Percentiles rank a stretch among this genome's conserved stretches.
Evolutionary conservation across 768 basidiomycete species (phyloP).

Genomic region (Agrocybe chaxingu): DNA sequence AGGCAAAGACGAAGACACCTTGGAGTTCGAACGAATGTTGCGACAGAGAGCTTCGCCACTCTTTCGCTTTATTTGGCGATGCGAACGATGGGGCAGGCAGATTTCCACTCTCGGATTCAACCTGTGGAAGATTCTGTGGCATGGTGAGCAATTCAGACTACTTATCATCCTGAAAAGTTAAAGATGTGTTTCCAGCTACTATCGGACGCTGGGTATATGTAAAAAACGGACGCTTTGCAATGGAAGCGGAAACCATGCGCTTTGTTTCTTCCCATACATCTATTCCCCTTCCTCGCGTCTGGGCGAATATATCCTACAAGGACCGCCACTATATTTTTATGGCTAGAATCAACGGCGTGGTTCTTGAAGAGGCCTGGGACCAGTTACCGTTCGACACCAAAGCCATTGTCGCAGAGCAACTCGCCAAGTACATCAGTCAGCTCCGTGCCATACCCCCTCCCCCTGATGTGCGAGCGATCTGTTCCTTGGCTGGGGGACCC

Average conservation of each 20-base stretch:
- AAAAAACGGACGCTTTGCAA: background rate
- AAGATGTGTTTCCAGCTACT: background rate
- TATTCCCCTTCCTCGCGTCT: background rate
- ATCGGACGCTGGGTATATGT: constrained; percentile 1
- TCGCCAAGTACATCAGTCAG: background rate
- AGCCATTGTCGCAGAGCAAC: background rate
- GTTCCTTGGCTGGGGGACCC: constrained; percentile 1
- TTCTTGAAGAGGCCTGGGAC: background rate
- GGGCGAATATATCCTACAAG: background rate
- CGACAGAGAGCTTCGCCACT: too few species aligned
- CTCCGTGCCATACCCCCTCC: constrained; percentile 3
- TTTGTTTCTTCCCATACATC: background rate
- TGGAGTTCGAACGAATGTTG: too few species aligned
- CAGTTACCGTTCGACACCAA: background rate
- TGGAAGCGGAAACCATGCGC: background rate
- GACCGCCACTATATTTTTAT: background rate
- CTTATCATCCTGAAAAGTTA: too few species aligned
- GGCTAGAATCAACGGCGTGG: background rate
- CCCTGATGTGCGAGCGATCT: background rate
- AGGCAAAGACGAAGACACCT: too few species aligned
- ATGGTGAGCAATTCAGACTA: too few species aligned
- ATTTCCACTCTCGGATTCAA: too few species aligned
- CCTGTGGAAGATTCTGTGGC: too few species aligned
- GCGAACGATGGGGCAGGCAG: too few species aligned
- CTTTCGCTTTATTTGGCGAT: too few species aligned